Conservation (phyloP, 2,329 filamentous ascomycete species). For the Rhynchosporium secalis region DNA sequence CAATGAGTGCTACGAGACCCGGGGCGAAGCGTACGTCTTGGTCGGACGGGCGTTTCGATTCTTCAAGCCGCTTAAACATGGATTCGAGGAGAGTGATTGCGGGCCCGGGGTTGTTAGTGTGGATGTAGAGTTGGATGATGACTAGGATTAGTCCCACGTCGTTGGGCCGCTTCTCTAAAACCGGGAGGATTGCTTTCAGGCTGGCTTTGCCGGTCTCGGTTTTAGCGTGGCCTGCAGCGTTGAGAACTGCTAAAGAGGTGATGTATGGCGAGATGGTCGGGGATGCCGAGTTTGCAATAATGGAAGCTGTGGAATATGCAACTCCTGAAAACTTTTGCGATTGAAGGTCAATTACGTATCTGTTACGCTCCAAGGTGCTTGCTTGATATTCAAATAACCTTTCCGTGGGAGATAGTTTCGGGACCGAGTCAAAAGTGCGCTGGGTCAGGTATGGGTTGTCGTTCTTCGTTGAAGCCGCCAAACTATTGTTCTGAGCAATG, state of each 20-base stretch:
- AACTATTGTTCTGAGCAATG: slow-evolving; percentile 65
- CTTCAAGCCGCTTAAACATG: slow-evolving; percentile 72
- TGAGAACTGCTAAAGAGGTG: slow-evolving; percentile 61
- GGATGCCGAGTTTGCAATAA: slow-evolving; percentile 46
- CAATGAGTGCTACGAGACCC: slow-evolving; percentile 76
- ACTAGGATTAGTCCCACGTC: slow-evolving; percentile 81
- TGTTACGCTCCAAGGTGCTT: slow-evolving; percentile 61
- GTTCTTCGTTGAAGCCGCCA: slow-evolving; percentile 46
- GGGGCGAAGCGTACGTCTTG: slow-evolving; percentile 78
- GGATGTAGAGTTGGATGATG: slow-evolving; percentile 77
- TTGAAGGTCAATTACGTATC: slow-evolving; percentile 63
- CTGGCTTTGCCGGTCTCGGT: slow-evolving; percentile 64
- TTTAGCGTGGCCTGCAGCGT: slow-evolving; percentile 73
- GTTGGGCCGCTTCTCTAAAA: slow-evolving; percentile 72
- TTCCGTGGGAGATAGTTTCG: slow-evolving; percentile 55
- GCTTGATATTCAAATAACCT: slow-evolving; percentile 73
- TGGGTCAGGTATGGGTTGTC: slow-evolving; percentile 70
- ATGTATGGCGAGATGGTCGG: slow-evolving; percentile 51
- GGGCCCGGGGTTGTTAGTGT: slow-evolving; percentile 67
- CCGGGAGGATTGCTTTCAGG: slow-evolving; percentile 66
- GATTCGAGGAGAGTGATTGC: slow-evolving; percentile 75
- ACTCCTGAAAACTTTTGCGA: slow-evolving; percentile 68
- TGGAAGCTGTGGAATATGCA: slow-evolving; percentile 47
- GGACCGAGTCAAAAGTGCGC: slow-evolving; percentile 57
- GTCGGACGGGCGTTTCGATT: slow-evolving; percentile 55